A percentile compares a stretch with the other conserved stretches of the same genome.
These are phyloP conservation scores for Euphorbia celastroides DNA, from an alignment of 441 rosid species.

Conservation along the genomic window DNA sequence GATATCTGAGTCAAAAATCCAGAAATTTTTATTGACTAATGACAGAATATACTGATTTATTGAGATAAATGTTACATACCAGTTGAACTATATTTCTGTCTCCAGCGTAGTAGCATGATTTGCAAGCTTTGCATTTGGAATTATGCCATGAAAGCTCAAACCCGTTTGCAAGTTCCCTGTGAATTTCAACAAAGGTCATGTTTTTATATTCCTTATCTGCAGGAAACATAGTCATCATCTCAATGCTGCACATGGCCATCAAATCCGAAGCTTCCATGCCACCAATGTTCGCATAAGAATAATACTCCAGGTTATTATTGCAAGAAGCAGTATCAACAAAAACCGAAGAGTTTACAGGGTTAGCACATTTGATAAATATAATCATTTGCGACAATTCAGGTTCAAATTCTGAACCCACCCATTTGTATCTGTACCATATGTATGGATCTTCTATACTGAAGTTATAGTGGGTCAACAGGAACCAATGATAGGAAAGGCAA, in stretches of 20 bases:
- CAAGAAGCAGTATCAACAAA: neutral
- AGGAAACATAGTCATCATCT: neutral
- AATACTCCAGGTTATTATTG: neutral
- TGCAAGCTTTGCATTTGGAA: neutral
- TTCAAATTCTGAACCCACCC: neutral
- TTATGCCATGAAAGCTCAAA: neutral
- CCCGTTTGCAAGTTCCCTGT: neutral
- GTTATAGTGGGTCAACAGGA: neutral
- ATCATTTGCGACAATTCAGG: neutral
- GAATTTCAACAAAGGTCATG: neutral
- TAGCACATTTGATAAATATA: neutral
- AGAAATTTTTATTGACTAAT: neutral
- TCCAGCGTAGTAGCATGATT: neutral
- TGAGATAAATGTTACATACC: neutral
- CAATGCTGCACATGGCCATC: conserved; percentile 2
- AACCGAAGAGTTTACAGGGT: conserved; percentile 1
- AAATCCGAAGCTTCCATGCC: neutral
- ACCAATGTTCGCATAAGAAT: neutral
- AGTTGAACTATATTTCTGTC: neutral
- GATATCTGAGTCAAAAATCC: neutral
- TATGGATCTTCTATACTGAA: neutral
- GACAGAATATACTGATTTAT: neutral
- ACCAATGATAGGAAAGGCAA: neutral
- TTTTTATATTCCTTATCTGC: neutral
- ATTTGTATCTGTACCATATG: neutral